A percentile compares a stretch with the other conserved stretches of the same genome.
phyloP scores from a whole-genome alignment of 805 yeast genomes.

The Komagataella pseudopastoris region DNA sequence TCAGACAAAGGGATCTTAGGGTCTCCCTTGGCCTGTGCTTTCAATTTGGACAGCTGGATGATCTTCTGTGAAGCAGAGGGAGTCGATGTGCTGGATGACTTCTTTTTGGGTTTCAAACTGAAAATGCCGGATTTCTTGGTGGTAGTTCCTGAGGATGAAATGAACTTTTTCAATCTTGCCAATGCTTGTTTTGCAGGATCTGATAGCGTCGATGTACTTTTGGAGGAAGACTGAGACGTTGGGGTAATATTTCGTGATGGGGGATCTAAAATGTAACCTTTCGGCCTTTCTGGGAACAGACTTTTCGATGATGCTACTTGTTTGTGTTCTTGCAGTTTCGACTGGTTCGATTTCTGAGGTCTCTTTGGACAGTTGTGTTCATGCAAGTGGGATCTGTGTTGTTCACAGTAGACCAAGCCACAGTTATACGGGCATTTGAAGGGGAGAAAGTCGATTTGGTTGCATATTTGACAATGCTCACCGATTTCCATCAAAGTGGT shows the following conservation, averaged over 20 bases:
- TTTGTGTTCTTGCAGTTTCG: constrained; percentile 12
- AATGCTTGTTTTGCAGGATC: constrained; percentile 9
- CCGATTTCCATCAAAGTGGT: constrained; percentile 39
- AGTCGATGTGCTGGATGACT: not conserved
- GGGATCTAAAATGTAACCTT: constrained; percentile 3
- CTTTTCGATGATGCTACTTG: constrained; percentile 21
- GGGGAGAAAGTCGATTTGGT: constrained; percentile 44
- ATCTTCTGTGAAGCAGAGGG: constrained; percentile 10
- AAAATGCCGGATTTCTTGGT: constrained; percentile 1
- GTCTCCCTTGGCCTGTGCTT: constrained; percentile 40
- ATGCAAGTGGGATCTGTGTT: constrained; percentile 27
- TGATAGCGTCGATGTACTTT: constrained; percentile 3
- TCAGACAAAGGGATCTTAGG: constrained; percentile 25
- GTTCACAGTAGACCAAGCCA: constrained; percentile 29
- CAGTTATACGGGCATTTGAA: constrained; percentile 35
- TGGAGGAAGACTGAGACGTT: constrained; percentile 16
- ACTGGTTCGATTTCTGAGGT: constrained; percentile 2
- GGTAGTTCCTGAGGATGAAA: constrained; percentile 5
- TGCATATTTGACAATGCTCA: constrained; percentile 38
- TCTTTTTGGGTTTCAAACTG: not conserved
- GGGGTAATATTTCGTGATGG: constrained; percentile 13
- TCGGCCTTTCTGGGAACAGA: constrained; percentile 38
- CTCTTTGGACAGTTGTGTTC: constrained; percentile 15
- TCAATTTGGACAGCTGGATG: constrained; percentile 24
- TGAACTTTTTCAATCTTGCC: constrained; percentile 9